A percentile compares a stretch with the other conserved stretches of the same genome.
Evolutionary conservation across 306 rosid genomes (phyloP).

Genomic region (Lithocarpus polystachyus): DNA sequence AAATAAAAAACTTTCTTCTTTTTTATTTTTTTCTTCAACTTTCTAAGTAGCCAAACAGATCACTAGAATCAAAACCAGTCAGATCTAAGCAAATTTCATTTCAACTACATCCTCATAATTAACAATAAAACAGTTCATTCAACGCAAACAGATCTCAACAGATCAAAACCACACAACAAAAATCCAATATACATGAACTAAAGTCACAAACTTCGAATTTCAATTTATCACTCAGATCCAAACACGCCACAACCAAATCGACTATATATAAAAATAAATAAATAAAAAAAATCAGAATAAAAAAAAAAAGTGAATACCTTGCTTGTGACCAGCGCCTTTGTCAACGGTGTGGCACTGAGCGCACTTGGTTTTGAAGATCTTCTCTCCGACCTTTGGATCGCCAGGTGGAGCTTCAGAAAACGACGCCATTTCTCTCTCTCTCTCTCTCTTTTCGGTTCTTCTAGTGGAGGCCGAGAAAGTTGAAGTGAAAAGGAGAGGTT

Average conservation of each 20-base stretch:
- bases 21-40: no score
- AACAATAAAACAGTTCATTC: not conserved
- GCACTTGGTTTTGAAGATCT: slow-evolving; percentile 79
- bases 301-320: slow-evolving; percentile 35
- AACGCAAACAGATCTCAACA: no score
- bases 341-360: slow-evolving; percentile 96
- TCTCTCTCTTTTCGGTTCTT: not conserved
- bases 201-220: no score
- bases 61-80: not conserved
- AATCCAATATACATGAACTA: not conserved
- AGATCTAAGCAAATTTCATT: not conserved
- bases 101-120: not conserved
- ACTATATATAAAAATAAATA: not conserved
- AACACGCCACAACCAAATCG: not conserved
- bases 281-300: not conserved
- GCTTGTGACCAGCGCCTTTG: slow-evolving; percentile 89
- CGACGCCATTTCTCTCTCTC: slow-evolving; percentile 54
- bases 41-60: no score
- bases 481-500: not conserved
- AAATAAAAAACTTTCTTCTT: no score
- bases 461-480: not conserved
- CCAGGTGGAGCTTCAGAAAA: slow-evolving; percentile 82
- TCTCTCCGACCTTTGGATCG: slow-evolving; percentile 54
- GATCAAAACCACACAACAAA: not conserved
- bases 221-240: slow-evolving; percentile 13